Evolutionary conservation across 1,284 basidiomycete genomes (phyloP), one percentile per base, ranked within the genome.

Genomic region (Moniliophthora roreri): DNA sequence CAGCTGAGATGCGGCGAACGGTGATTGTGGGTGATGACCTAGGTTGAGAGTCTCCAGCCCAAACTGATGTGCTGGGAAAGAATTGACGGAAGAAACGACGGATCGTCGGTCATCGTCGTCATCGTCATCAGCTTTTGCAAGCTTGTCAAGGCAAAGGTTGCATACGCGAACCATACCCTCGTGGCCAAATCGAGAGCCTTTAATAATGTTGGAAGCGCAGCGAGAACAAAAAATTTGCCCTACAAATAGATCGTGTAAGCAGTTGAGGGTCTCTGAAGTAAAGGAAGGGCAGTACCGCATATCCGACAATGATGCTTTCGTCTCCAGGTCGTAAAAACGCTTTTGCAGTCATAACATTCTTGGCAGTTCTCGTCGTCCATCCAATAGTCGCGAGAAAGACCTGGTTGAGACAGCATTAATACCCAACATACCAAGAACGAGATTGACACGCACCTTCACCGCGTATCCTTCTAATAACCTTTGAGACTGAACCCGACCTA

Each of bases 301-400:
- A 94, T 94, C 18, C 92, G 83, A 73, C 95, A 97, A 67, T 98
- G 95, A 66, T 98, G 95, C 66, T 96, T 97, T 55, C 95, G 76
- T 50, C 94, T 78, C 90, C 93, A 96, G 2, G 93, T 84, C 1
- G 92, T 93, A 69, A 98, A 98, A 13, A 90, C 77, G 58, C 90
- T 91, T 69, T 86, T 93, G 74, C 94, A 97, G 67, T 95, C 92
- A 66, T 93, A 95, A 66, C 94, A 97, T 64, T 98, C 96, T 66
- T 91, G 97, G 63, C 91, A 93, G 53, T 91, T 90, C 64, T 95
- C 93, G 66, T 99, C 97, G 56, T 95, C 92, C 92, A 97, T 96
- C 95, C 95, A 98, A 66, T 96, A 97, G 64, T 95, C 91, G 58
- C 82, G 80, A 11, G 89, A 91, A 34, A 93, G 66, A 10, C 91